Percentiles rank a stretch among this genome's conserved stretches.
Evolutionary conservation across 73 alveolate species (phyloP).

Genomic region (Symbiodinium pilosum): DNA sequence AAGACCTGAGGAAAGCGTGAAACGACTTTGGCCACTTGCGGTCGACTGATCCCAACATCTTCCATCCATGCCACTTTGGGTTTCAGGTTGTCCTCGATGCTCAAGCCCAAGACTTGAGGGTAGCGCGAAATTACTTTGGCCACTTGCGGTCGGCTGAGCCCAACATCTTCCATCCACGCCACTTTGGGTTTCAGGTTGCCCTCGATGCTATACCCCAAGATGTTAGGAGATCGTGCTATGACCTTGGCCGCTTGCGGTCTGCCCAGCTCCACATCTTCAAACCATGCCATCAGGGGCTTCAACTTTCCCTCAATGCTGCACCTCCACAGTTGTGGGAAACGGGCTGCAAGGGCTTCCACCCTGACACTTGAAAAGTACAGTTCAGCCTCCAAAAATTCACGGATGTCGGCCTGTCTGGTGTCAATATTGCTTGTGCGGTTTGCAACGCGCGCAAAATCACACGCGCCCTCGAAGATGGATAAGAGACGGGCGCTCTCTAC

Average conservation of each 20-base stretch:
- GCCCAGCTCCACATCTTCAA: no score
- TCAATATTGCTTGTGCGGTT: no score
- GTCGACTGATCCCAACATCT: not conserved
- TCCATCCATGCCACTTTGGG: not conserved
- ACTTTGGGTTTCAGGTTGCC: not conserved
- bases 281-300: no score
- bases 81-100: not conserved
- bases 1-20: not conserved
- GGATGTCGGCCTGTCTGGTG: no score
- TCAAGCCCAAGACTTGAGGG: not conserved
- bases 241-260: not conserved
- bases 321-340: no score
- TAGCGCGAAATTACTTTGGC: not conserved
- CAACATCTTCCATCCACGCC: not conserved
- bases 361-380: no score
- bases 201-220: not conserved
- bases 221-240: not conserved
- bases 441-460: no score
- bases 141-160: not conserved
- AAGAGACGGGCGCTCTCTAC: no score
- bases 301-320: no score
- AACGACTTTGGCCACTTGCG: not conserved
- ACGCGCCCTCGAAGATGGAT: no score
- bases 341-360: no score
- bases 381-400: no score